Evolutionary conservation across 2,329 filamentous ascomycete genomes (phyloP), one percentile per base, ranked within the genome.

Genomic region (Thermothelomyces thermophilus): DNA sequence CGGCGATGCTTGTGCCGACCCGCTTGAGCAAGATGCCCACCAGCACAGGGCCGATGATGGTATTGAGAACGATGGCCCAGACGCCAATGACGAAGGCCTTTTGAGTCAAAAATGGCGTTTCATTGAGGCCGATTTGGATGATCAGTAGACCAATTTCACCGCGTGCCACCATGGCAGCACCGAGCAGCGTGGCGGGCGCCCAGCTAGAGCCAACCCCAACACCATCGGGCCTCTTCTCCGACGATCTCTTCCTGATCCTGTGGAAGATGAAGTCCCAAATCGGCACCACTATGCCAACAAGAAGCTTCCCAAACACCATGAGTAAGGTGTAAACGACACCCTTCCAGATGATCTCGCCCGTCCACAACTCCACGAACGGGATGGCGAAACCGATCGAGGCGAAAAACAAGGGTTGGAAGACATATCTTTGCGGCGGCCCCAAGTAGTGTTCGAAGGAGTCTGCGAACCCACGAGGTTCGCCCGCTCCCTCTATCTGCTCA

Each of bases 61-160:
- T 81, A 55, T 77, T 80, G 8, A 80, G 57, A 0, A 75, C 67
- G 22, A 80, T 76, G 2, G 75, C 77, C 77, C 76, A 81, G 0
- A 73, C 72, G 0, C 75, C 68, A n/a, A 79, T 64, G 0, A 79
- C 64, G 46, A 78, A 80, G 0, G 55, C 59, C 37, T 58, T 56
- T 5, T 46, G 34, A 0, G 52, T 47, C 31, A 62, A 39, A 11
- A 52, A 59, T 0, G 56, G 53, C 28, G 59, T 61, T 40, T 61
- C 59, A 37, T 58, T 60, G 14, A 60, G 43, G 2, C 59, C 59
- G 26, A 62, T 55, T 28, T 61, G 56, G 0, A 78, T 61, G 53
- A 93, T 87, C 37, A 91, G 64, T 54, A 89, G 89, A 0, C 86
- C 86, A 30, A 91, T 87, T 63, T 93, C 87, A 0, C 87, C 86